Evolutionary conservation across 768 basidiomycete species (phyloP).

Genomic region (Hygrocybe punicea): DNA sequence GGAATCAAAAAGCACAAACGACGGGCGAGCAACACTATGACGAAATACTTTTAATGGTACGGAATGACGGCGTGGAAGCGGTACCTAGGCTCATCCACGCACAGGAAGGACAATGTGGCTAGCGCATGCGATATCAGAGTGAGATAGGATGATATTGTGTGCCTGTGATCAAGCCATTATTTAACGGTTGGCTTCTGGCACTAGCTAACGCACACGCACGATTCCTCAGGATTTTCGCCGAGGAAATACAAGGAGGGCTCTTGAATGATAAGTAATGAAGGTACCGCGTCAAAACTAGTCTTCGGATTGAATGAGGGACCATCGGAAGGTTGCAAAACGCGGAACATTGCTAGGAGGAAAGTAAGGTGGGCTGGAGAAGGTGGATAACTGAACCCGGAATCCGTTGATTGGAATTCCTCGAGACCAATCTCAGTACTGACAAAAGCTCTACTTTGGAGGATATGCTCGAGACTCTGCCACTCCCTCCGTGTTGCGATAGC

Average conservation of each 20-base stretch:
- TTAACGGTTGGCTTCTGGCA: background rate
- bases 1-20: slow-evolving; percentile 60
- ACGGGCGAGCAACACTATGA: slow-evolving; percentile 2
- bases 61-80: slow-evolving; percentile 14
- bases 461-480: slow-evolving; percentile 35
- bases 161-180: background rate
- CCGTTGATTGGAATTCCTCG: background rate
- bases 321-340: slow-evolving; percentile 28
- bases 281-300: slow-evolving; percentile 31
- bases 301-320: slow-evolving; percentile 21
- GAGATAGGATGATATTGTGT: slow-evolving; percentile 50
- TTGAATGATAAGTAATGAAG: slow-evolving; percentile 55
- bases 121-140: slow-evolving; percentile 48
- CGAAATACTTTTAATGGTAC: background rate
- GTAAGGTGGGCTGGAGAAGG: slow-evolving; percentile 55
- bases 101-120: slow-evolving; percentile 36
- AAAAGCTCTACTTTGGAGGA: slow-evolving; percentile 50
- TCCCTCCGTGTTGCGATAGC: slow-evolving; percentile 44
- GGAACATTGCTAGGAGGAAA: slow-evolving; percentile 50
- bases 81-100: slow-evolving; percentile 9
- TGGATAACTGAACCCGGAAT: slow-evolving; percentile 51
- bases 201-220: background rate
- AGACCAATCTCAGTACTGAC: slow-evolving; percentile 40
- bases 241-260: slow-evolving; percentile 58
- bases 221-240: background rate